Conservation (phyloP, 768 basidiomycete species). For the Hydnomerulius pinastri region DNA sequence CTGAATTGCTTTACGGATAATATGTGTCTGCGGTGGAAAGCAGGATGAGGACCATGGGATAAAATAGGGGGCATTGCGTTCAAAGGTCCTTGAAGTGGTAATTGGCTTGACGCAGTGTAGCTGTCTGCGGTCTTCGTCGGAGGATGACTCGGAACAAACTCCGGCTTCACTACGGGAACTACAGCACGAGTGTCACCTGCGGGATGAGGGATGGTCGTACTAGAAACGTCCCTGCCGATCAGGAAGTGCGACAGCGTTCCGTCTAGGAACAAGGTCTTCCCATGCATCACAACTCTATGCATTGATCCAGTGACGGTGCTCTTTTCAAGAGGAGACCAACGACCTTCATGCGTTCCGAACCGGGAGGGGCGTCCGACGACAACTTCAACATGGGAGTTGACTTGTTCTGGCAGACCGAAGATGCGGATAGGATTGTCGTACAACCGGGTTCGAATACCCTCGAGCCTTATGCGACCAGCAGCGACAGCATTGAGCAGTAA, state of each 20-base stretch:
- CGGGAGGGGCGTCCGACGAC: slow-evolving; percentile 75
- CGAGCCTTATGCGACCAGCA: slow-evolving; percentile 75
- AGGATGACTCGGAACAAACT: slow-evolving; percentile 32
- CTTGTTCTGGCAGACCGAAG: slow-evolving; percentile 86
- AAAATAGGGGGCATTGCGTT: slow-evolving; percentile 19
- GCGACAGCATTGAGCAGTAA: slow-evolving; percentile 85
- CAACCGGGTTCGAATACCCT: slow-evolving; percentile 79
- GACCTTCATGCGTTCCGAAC: slow-evolving; percentile 49
- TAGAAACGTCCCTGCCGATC: slow-evolving; percentile 73
- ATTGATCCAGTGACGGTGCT: slow-evolving; percentile 68
- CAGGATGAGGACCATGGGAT: slow-evolving; percentile 58
- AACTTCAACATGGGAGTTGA: slow-evolving; percentile 88
- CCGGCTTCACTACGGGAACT: slow-evolving; percentile 23
- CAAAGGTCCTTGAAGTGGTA: slow-evolving; percentile 4
- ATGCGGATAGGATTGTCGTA: slow-evolving; percentile 93
- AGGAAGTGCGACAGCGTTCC: slow-evolving; percentile 64
- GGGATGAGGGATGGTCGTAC: slow-evolving; percentile 50
- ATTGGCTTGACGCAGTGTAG: slow-evolving; percentile 15
- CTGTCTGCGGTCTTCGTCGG: slow-evolving; percentile 33
- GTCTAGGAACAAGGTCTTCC: slow-evolving; percentile 87
- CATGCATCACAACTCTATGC: slow-evolving; percentile 89
- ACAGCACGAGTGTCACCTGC: slow-evolving; percentile 30
- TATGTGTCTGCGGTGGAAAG: slow-evolving; percentile 92
- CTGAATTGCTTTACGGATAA: slow-evolving; percentile 93
- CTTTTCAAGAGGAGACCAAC: slow-evolving; percentile 85